Percentiles rank a stretch among this genome's conserved stretches.
Conservation (phyloP, 2,329 filamentous ascomycete genomes). For the Didymosphaeria variabile region DNA sequence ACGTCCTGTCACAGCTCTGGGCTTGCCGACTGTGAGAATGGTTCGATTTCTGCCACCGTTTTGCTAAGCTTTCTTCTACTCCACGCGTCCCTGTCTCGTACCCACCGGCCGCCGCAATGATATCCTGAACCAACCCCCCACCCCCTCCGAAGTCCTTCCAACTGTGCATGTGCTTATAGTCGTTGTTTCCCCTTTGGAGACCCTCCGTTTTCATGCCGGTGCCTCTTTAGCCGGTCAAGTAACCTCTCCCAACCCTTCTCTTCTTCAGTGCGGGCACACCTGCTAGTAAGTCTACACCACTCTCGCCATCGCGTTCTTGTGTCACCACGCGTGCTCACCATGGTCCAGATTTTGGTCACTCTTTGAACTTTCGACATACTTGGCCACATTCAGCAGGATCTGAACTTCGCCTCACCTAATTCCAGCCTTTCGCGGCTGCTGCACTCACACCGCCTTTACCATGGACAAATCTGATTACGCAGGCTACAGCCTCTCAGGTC, state of each 20-base stretch:
- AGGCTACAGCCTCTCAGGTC: slow-evolving; percentile 48
- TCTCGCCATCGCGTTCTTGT: slow-evolving; percentile 6
- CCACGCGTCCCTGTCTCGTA: slow-evolving; percentile 40
- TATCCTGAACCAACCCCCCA: slow-evolving; percentile 37
- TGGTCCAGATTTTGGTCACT: slow-evolving; percentile 41
- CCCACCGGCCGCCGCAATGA: slow-evolving; percentile 40
- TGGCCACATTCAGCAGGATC: slow-evolving; percentile 52
- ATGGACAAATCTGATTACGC: slow-evolving; percentile 39
- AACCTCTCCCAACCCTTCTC: slow-evolving; percentile 36
- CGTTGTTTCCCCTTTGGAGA: slow-evolving; percentile 47
- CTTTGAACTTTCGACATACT: slow-evolving; percentile 34
- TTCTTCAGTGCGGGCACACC: slow-evolving; percentile 51
- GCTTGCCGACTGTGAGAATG: slow-evolving; percentile 35
- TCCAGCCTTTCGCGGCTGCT: slow-evolving; percentile 23
- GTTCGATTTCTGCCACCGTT: slow-evolving; percentile 47
- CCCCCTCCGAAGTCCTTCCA: slow-evolving; percentile 26
- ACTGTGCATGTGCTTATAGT: slow-evolving; percentile 48
- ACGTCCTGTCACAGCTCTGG: slow-evolving; percentile 45
- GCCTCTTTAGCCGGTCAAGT: slow-evolving; percentile 49
- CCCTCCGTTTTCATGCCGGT: slow-evolving; percentile 50
- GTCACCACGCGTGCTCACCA: slow-evolving; percentile 28
- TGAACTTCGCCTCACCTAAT: slow-evolving; percentile 46
- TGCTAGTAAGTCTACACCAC: slow-evolving; percentile 41
- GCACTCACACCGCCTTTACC: slow-evolving; percentile 22
- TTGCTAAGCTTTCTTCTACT: slow-evolving; percentile 38